phyloP scores from a whole-genome alignment of 2,329 filamentous ascomycete genomes.

The Teratosphaeria viscida region DNA sequence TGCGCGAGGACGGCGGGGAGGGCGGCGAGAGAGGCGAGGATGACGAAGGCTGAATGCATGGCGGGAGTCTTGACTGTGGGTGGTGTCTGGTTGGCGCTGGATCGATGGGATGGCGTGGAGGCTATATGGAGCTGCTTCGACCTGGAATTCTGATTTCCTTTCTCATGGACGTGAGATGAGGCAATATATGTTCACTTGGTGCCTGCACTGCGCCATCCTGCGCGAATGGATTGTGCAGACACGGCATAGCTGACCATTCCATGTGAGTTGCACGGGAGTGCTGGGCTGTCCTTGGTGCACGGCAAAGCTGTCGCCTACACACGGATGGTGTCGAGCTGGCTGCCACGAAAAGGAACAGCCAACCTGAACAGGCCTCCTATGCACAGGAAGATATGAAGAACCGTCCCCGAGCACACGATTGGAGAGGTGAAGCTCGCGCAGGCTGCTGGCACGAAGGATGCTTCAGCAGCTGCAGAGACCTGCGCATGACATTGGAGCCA shows the following conservation, averaged over 20 bases:
- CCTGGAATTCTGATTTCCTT: not conserved
- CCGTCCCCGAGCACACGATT: too few species aligned
- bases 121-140: not conserved
- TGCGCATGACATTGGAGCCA: too few species aligned
- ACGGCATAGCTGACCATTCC: not conserved
- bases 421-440: too few species aligned
- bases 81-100: too few species aligned
- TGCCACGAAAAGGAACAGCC: too few species aligned
- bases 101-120: too few species aligned
- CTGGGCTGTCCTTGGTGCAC: not conserved
- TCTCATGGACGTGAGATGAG: not conserved
- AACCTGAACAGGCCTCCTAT: too few species aligned
- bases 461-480: too few species aligned
- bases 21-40: not conserved
- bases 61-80: too few species aligned
- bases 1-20: not conserved
- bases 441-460: too few species aligned
- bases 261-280: not conserved
- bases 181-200: not conserved
- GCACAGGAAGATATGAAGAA: too few species aligned
- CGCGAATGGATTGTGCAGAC: not conserved
- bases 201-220: not conserved
- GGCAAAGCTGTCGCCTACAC: not conserved
- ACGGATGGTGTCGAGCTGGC: not conserved
- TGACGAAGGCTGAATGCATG: too few species aligned